These are phyloP conservation scores for Jacaranda copaia DNA, from an alignment of 257 asterid species.

Conservation along the genomic window DNA sequence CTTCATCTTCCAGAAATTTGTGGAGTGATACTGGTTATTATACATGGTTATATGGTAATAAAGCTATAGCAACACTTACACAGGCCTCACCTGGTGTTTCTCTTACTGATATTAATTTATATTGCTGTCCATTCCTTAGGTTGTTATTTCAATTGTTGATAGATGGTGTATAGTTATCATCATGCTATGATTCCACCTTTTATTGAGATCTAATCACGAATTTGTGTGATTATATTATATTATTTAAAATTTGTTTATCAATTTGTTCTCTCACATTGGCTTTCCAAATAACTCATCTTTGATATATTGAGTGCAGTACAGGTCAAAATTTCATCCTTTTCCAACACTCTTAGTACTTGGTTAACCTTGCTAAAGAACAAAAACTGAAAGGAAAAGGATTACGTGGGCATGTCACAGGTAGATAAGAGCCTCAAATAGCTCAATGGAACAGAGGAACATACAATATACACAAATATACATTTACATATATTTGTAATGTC, in stretches of 20 bases:
- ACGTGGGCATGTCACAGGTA: not conserved
- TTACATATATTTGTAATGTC: too few relatives aligned
- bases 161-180: not conserved
- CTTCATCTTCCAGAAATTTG: not conserved
- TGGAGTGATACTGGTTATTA: too few relatives aligned
- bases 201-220: not conserved
- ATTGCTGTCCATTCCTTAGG: not conserved
- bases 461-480: not conserved
- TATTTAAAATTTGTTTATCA: not conserved
- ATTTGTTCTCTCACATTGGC: not conserved
- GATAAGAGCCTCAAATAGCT: not conserved
- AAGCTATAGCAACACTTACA: not conserved
- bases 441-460: not conserved
- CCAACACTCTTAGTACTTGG: not conserved
- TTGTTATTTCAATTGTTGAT: not conserved
- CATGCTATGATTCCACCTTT: not conserved
- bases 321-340: not conserved
- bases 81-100: not conserved
- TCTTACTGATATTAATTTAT: not conserved
- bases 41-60: not conserved
- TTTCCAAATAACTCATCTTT: not conserved
- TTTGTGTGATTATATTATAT: not conserved
- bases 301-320: not conserved
- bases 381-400: conserved; percentile 8
- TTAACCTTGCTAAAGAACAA: not conserved